Percentiles rank a stretch among this genome's conserved stretches.
These are phyloP conservation scores for Phycomyces blakesleeanus DNA, from an alignment of 192 early-diverging fungal species.

Conservation along the genomic window DNA sequence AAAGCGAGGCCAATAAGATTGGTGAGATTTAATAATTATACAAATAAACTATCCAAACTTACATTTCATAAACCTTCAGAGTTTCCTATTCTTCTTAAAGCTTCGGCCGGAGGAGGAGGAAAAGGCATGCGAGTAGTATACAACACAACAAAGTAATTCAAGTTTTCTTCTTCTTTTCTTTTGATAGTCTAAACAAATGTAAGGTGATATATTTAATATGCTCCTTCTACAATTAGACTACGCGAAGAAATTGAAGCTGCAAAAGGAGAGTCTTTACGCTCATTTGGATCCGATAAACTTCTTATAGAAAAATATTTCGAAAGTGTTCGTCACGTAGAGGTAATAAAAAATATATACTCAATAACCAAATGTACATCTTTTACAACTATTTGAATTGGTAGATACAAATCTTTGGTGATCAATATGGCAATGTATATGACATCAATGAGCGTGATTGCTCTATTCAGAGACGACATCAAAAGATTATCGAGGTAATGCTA, in stretches of 20 bases:
- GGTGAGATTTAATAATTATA: constrained; percentile 10
- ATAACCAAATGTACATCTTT: background rate
- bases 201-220: too few species aligned
- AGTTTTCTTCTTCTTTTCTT: background rate
- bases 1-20: constrained; percentile 43
- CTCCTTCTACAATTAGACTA: constrained; percentile 25
- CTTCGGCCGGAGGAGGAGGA: constrained; percentile 60
- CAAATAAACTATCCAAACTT: background rate
- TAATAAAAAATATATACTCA: constrained; percentile 10
- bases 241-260: constrained; percentile 53
- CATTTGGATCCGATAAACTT: constrained; percentile 55
- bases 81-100: constrained; percentile 60
- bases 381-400: background rate
- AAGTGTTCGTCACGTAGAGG: constrained; percentile 50
- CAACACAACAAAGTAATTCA: constrained; percentile 34
- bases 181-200: too few species aligned
- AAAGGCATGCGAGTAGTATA: constrained; percentile 64
- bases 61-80: constrained; percentile 23
- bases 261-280: constrained; percentile 49
- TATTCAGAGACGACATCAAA: constrained; percentile 59
- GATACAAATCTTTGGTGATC: constrained; percentile 56
- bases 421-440: constrained; percentile 48
- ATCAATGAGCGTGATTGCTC: constrained; percentile 58
- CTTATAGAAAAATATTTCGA: constrained; percentile 60
- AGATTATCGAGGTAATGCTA: constrained; percentile 50